phyloP scores from a whole-genome alignment of 2,329 filamentous ascomycete genomes.

The Aspergillus bombycis region DNA sequence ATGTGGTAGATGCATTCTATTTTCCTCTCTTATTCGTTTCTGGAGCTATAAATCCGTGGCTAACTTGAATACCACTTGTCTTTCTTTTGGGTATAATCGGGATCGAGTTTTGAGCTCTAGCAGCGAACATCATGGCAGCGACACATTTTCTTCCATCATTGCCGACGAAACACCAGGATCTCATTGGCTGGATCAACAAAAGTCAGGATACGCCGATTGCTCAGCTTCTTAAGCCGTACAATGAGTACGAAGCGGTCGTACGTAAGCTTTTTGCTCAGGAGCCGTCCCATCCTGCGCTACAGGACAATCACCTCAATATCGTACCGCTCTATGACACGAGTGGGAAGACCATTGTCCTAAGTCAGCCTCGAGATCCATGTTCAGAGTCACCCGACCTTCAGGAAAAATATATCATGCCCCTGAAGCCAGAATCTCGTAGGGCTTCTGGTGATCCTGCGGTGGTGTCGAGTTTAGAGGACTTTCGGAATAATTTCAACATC shows the following conservation, averaged over 20 bases:
- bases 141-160: slow-evolving; percentile 27
- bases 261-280: slow-evolving; percentile 45
- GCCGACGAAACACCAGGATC: slow-evolving; percentile 32
- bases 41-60: not conserved
- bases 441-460: slow-evolving; percentile 67
- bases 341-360: slow-evolving; percentile 28
- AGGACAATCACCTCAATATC: slow-evolving; percentile 36
- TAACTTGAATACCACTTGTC: not conserved
- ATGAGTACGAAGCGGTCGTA: slow-evolving; percentile 38
- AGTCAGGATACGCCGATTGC: slow-evolving; percentile 29
- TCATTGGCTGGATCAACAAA: slow-evolving; percentile 30
- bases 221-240: slow-evolving; percentile 40
- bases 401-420: slow-evolving; percentile 39
- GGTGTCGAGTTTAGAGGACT: slow-evolving; percentile 68
- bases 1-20: not conserved
- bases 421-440: slow-evolving; percentile 59
- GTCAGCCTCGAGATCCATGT: slow-evolving; percentile 37
- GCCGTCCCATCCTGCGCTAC: slow-evolving; percentile 33
- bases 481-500: slow-evolving; percentile 76
- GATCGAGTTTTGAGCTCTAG: not conserved
- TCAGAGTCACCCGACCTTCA: slow-evolving; percentile 33
- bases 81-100: not conserved
- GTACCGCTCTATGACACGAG: slow-evolving; percentile 37
- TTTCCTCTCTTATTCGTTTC: not conserved
- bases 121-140: slow-evolving; percentile 9